phyloP scores from a whole-genome alignment of 768 basidiomycete genomes.

The Serendipita vermifera region DNA sequence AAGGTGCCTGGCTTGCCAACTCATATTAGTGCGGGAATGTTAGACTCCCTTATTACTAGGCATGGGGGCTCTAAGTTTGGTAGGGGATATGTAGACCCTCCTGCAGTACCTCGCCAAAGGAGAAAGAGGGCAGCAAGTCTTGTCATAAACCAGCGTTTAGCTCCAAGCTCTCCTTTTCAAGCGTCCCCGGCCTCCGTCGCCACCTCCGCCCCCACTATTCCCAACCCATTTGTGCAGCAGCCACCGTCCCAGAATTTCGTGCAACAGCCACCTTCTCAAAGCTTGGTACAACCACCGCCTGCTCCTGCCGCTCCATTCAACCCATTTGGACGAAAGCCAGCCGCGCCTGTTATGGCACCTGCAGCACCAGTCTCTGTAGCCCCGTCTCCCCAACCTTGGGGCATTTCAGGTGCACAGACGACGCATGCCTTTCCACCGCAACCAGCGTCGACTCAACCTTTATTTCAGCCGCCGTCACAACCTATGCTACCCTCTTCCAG shows the following conservation, averaged over 20 bases:
- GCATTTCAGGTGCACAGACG: background rate
- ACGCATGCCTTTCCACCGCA: background rate
- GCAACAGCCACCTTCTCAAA: background rate
- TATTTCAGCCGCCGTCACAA: background rate
- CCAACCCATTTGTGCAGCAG: too few relatives aligned
- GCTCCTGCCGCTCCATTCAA: background rate
- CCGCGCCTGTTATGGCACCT: background rate
- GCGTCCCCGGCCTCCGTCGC: too few relatives aligned
- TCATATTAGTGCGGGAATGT: background rate
- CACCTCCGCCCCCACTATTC: too few relatives aligned
- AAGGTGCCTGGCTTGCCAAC: background rate
- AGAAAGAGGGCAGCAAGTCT: too few relatives aligned
- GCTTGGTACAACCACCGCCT: background rate
- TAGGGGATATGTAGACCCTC: too few relatives aligned
- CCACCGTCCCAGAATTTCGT: too few relatives aligned
- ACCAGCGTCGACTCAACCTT: background rate
- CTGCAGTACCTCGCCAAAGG: too few relatives aligned
- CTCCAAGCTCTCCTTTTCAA: too few relatives aligned
- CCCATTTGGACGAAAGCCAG: background rate
- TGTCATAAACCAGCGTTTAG: too few relatives aligned
- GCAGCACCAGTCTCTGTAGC: background rate
- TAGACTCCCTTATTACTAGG: slow-evolving; percentile 1
- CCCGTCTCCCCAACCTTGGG: background rate
- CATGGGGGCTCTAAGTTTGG: too few relatives aligned
- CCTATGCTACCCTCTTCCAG: background rate